Conservation (phyloP, 306 rosid genomes). For the Calophaca sinica region DNA sequence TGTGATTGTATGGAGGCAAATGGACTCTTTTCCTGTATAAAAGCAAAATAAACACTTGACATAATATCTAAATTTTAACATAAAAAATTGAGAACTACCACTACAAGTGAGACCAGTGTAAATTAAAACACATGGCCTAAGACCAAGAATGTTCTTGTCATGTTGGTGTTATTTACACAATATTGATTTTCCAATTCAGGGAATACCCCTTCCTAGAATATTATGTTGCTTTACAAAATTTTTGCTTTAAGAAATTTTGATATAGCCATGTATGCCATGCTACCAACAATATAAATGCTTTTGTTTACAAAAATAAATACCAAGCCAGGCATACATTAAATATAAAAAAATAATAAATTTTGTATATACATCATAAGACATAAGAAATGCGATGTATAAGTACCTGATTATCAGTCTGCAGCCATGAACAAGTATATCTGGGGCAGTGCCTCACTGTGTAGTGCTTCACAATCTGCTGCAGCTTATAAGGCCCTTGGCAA, state of each 20-base stretch:
- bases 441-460: slow-evolving; percentile 20
- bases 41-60: not conserved
- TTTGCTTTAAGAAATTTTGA: not conserved
- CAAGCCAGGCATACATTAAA: not conserved
- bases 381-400: no score
- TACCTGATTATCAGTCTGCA: not conserved
- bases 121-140: no score
- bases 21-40: slow-evolving; percentile 15
- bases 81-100: no score
- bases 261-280: not conserved
- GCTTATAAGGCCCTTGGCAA: not conserved
- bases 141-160: not conserved
- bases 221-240: not conserved
- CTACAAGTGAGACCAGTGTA: no score
- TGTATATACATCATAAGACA: no score
- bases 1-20: not conserved
- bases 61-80: no score
- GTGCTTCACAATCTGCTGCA: slow-evolving; percentile 6
- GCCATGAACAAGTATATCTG: not conserved
- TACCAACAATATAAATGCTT: not conserved
- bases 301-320: not conserved
- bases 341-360: no score
- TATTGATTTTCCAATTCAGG: not conserved
- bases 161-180: not conserved
- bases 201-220: no score